Conservation (phyloP, 495 filamentous ascomycete species). For the Aspergillus indologenus region DNA sequence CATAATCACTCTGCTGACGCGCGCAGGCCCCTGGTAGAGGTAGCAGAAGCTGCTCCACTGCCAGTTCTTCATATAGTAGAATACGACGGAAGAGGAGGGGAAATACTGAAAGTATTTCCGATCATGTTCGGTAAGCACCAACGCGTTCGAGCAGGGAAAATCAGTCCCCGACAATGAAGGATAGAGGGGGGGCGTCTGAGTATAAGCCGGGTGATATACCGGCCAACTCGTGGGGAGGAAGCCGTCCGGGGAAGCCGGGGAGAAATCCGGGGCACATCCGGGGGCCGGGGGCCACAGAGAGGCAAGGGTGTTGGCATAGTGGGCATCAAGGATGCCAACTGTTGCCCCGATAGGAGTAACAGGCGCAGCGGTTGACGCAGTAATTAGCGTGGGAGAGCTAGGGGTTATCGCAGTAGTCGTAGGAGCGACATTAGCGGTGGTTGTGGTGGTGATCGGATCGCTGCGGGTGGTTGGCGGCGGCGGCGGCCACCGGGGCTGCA, state of each 20-base stretch:
- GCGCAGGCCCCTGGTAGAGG: slow-evolving; percentile 38
- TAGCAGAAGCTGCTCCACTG: slow-evolving; percentile 42
- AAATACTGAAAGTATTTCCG: slow-evolving; percentile 43
- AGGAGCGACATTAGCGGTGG: not conserved
- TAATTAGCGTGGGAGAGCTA: not conserved
- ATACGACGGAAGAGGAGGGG: slow-evolving; percentile 40
- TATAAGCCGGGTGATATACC: not conserved
- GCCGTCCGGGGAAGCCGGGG: slow-evolving; percentile 10
- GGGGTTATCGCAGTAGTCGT: not conserved
- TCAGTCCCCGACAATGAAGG: slow-evolving; percentile 25
- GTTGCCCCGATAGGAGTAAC: not conserved
- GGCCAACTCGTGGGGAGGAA: slow-evolving; percentile 4
- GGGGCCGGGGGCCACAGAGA: slow-evolving; percentile 1
- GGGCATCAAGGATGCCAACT: slow-evolving; percentile 3
- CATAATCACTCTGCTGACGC: slow-evolving; percentile 42
- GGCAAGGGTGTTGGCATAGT: slow-evolving; percentile 6
- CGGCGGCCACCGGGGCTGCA: slow-evolving; percentile 28
- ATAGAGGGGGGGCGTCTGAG: slow-evolving; percentile 22
- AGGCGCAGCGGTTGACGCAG: not conserved
- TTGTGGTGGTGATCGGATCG: slow-evolving; percentile 5
- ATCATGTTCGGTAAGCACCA: slow-evolving; percentile 36
- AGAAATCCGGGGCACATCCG: not conserved
- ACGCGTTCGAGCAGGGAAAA: slow-evolving; percentile 35
- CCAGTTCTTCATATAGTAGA: slow-evolving; percentile 45
- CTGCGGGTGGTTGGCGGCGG: slow-evolving; percentile 8